A percentile compares a stretch with the other conserved stretches of the same genome.
phyloP scores from a whole-genome alignment of 2,329 filamentous ascomycete genomes.

The Colletotrichum sp. region DNA sequence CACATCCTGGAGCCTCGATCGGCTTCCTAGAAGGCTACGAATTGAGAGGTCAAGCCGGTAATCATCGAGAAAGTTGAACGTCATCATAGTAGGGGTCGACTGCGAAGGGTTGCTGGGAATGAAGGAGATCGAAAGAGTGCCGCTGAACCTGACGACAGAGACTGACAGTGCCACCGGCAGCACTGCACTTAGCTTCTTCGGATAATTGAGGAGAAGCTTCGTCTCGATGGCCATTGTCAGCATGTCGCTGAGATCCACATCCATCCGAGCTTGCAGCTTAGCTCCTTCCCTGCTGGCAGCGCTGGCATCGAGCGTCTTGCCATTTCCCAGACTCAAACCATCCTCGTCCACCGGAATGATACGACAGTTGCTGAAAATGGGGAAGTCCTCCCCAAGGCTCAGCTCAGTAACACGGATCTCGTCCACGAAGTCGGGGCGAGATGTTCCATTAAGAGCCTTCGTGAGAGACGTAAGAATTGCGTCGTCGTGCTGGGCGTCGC shows the following conservation, averaged over 20 bases:
- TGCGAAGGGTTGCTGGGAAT: constrained; percentile 76
- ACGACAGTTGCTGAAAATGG: constrained; percentile 97
- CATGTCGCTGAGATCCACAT: constrained; percentile 95
- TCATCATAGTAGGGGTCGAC: constrained; percentile 83
- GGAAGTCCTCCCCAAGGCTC: constrained; percentile 93
- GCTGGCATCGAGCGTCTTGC: constrained; percentile 56
- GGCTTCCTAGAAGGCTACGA: constrained; percentile 77
- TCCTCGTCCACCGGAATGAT: constrained; percentile 91
- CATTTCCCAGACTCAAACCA: constrained; percentile 61
- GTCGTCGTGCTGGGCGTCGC: constrained; percentile 90
- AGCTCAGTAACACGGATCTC: constrained; percentile 94
- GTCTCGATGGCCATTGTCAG: constrained; percentile 95
- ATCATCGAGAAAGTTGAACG: constrained; percentile 92
- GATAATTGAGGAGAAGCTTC: constrained; percentile 92
- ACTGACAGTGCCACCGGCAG: constrained; percentile 91
- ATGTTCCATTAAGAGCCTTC: constrained; percentile 83
- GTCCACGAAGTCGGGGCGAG: constrained; percentile 89
- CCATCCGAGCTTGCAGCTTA: constrained; percentile 90
- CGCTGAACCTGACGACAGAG: constrained; percentile 91
- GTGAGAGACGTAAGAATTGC: constrained; percentile 87
- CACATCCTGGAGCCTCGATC: constrained; percentile 82
- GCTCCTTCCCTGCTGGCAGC: constrained; percentile 67
- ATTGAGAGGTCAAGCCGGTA: constrained; percentile 86
- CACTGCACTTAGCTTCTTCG: constrained; percentile 85
- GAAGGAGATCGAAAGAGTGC: constrained; percentile 91